Base-by-base conservation (phyloP, 257 asterid species). In the Cruciata laevipes region DNA sequence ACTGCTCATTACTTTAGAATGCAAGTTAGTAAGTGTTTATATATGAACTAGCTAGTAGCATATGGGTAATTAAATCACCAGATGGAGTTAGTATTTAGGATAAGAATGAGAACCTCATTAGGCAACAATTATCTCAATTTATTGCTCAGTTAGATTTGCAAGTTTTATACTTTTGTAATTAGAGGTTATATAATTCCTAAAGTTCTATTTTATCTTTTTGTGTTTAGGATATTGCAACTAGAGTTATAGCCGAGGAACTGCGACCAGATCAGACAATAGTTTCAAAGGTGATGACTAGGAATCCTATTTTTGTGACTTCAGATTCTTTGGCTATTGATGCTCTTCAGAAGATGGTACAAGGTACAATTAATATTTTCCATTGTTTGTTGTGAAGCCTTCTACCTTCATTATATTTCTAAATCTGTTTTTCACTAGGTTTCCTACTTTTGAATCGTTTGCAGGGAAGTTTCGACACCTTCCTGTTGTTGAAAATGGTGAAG, bases 281-380 rank as follows among this genome's bases (percentile, higher is more conserved):
- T 77, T 88, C 95, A 5, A 88, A 88, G 79, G 90, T 93, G 75
- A 93, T 90, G 99, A 93, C 97, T 14, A 85, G 96, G 83, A 90
- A 90, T 75, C 98, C 97, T 8, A 86, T 86, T 67, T 90, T 93
- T 75, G 96, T 93, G 74, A 83, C 87, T 73, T 81, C 96, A 6
- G 96, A 93, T 82, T 76, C 95, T 18, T 76, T 88, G 82, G 97
- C 96, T 57, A 90, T 90, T 76, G 99, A 93, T 31, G 99, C 99
- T 78, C 84, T 93, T 84, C 97, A 88, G 77, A 93, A 93, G 87
- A 93, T 93, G 97, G 96, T 93, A 70, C 97, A 90, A 91, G 99
- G 99, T 93, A 51, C 27, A 4, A 71, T 61, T 30, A 32, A 3
- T 66, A 27, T 62, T 0, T 21, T 40, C 61, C 32, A 13, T 32